A percentile compares a stretch with the other conserved stretches of the same genome.
phyloP scores from a whole-genome alignment of 345 rosid species.

The Laguncularia racemosa region DNA sequence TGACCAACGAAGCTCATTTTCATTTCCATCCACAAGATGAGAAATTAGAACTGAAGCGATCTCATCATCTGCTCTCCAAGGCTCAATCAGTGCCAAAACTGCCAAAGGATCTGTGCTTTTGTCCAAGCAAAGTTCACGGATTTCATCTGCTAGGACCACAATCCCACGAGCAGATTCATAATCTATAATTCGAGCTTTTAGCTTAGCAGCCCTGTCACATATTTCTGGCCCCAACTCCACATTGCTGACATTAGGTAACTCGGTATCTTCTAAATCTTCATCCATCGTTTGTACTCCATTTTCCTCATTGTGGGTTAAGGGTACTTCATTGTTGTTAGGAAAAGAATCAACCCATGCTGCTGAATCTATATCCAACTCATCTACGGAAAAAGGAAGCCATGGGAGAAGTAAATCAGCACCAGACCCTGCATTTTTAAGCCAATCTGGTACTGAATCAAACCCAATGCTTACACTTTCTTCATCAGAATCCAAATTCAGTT shows the following conservation, averaged over 20 bases:
- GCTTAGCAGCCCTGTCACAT: slow-evolving; percentile 23
- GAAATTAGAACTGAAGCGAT: slow-evolving; percentile 46
- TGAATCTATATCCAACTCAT: slow-evolving; percentile 19
- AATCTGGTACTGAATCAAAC: slow-evolving; percentile 47
- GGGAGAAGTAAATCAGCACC: slow-evolving; percentile 30
- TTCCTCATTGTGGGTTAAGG: slow-evolving; percentile 26
- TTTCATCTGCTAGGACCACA: slow-evolving; percentile 36
- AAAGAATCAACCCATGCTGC: slow-evolving; percentile 19
- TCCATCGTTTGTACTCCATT: slow-evolving; percentile 11
- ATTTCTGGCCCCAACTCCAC: slow-evolving; percentile 28
- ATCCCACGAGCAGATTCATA: slow-evolving; percentile 39
- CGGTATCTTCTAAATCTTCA: slow-evolving; percentile 21
- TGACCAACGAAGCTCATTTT: slow-evolving; percentile 55
- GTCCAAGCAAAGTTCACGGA: slow-evolving; percentile 39
- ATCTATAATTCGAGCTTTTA: slow-evolving; percentile 31
- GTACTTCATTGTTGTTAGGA: slow-evolving; percentile 14
- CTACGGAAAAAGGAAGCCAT: slow-evolving; percentile 53
- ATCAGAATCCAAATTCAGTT: slow-evolving; percentile 32
- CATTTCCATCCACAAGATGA: slow-evolving; percentile 28
- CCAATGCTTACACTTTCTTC: slow-evolving; percentile 24
- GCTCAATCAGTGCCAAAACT: slow-evolving; percentile 55
- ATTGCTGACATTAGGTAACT: slow-evolving; percentile 15
- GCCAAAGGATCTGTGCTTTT: slow-evolving; percentile 27
- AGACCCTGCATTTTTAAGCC: slow-evolving; percentile 32
- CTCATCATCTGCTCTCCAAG: slow-evolving; percentile 70